Evolutionary conservation across 352 stramenopile genomes (phyloP), one percentile per base, ranked within the genome.

Genomic region (Thalassiosira mediterranea): DNA sequence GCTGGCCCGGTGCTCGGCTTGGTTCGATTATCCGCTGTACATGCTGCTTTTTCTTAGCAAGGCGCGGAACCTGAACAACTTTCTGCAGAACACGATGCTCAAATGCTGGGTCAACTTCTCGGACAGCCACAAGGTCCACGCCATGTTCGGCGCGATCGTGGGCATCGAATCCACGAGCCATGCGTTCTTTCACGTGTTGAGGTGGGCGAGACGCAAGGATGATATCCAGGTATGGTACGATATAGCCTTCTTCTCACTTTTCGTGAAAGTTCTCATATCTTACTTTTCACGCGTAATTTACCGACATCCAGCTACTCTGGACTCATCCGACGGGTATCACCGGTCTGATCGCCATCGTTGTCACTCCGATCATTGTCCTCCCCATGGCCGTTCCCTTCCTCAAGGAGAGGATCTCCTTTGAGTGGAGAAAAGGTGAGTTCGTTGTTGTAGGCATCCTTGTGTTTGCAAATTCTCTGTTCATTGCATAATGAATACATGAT

Each of bases 21-120:
- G 51, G 52, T 72, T 77, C 31, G 66, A 77, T 29, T 82, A 82
- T 52, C 73, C 73, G 21, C 57, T 82, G 10, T 82, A 82, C 66
- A 78, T 82, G 73, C 37, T 76, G n/a, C 42, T 83, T n/a, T 83
- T 83, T 40, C 17, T 83, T 25, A 79, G 34, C 60, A 83, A 83
- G 62, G 64, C 60, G 0, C 52, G 72, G 26, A 79, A 83, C 51
- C 57, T 83, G n/a, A 83, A 83, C 40, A 75, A 83, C 47, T 77
- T 63, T 25, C 34, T 83, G 13, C 74, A 78, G 47, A 69, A 56
- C 47, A 83, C 74, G 0, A 59, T 56, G 25, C 40, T 77, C n/a
- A 58, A 62, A 21, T 69, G 54, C 11, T 82, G 42, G 40, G 65
- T 82, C 7, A 74, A 78, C 34, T 82, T 82, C 49, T 60, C 40